phyloP scores from a whole-genome alignment of 2,329 filamentous ascomycete genomes.

The Coniochaeta hoffmannii region DNA sequence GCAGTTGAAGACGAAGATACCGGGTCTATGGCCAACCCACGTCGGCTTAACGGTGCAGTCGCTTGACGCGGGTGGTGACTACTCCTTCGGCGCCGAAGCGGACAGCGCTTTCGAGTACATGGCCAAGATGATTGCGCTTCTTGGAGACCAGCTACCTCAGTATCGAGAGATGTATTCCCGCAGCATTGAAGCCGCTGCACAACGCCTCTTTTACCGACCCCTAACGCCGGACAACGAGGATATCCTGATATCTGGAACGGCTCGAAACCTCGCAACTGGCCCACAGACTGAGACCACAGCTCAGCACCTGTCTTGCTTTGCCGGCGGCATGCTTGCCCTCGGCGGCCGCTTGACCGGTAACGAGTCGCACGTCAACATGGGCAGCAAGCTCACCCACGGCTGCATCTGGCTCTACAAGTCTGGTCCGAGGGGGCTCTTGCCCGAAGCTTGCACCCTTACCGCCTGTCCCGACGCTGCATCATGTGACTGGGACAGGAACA shows the following conservation, averaged over 20 bases:
- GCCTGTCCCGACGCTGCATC: neutral
- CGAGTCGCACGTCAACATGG: constrained; percentile 1
- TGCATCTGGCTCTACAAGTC: constrained; percentile 2
- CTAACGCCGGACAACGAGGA: neutral
- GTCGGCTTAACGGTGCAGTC: constrained; percentile 49
- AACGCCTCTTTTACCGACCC: constrained; percentile 1
- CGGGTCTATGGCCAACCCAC: constrained; percentile 63
- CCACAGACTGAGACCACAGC: neutral
- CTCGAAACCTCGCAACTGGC: neutral
- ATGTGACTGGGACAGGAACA: neutral
- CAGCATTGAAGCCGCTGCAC: constrained; percentile 4
- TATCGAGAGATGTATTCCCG: constrained; percentile 26
- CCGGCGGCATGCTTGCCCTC: constrained; percentile 2
- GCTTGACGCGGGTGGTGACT: constrained; percentile 23
- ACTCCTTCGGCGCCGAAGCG: constrained; percentile 24
- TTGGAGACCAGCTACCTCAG: constrained; percentile 40
- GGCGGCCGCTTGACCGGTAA: neutral
- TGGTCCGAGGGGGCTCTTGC: neutral
- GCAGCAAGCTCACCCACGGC: neutral
- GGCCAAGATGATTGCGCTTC: constrained; percentile 40
- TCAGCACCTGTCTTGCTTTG: constrained; percentile 4
- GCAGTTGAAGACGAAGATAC: constrained; percentile 59
- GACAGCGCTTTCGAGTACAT: constrained; percentile 40
- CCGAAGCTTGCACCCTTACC: neutral
- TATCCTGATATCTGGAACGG: constrained; percentile 2